phyloP scores from a whole-genome alignment of 805 yeast genomes.

The Teunomyces atbi region DNA sequence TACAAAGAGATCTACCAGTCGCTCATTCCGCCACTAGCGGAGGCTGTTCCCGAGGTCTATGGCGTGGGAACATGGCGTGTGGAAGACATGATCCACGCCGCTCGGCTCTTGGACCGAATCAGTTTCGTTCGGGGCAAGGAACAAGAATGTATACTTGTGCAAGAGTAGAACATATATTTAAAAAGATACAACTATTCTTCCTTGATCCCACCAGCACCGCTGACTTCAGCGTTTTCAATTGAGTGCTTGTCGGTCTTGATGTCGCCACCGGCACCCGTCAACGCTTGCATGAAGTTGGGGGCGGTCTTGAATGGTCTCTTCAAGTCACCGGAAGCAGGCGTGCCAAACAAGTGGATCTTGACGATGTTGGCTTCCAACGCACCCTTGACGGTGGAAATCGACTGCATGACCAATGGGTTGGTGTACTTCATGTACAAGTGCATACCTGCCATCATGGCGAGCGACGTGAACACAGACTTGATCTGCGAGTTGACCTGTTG shows the following conservation, averaged over 20 bases:
- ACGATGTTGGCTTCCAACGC: slow-evolving; percentile 89
- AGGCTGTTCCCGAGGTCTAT: slow-evolving; percentile 58
- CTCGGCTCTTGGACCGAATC: slow-evolving; percentile 49
- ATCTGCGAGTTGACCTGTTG: slow-evolving; percentile 77
- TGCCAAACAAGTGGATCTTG: slow-evolving; percentile 83
- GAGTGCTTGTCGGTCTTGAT: slow-evolving; percentile 84
- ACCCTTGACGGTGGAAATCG: slow-evolving; percentile 83
- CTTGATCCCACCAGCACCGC: slow-evolving; percentile 87
- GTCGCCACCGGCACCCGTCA: slow-evolving; percentile 59
- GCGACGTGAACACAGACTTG: slow-evolving; percentile 80
- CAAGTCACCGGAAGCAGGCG: slow-evolving; percentile 82
- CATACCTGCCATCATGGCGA: slow-evolving; percentile 98
- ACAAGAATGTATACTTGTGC: slow-evolving; percentile 42
- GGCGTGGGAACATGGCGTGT: slow-evolving; percentile 50
- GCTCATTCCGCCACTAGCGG: slow-evolving; percentile 47
- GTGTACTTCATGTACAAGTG: slow-evolving; percentile 96
- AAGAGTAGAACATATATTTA: neutral
- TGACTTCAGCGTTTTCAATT: slow-evolving; percentile 76
- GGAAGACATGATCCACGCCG: slow-evolving; percentile 48
- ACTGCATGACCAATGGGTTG: slow-evolving; percentile 94
- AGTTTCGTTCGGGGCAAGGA: slow-evolving; percentile 48
- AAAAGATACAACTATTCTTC: slow-evolving; percentile 53
- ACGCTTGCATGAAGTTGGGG: slow-evolving; percentile 48
- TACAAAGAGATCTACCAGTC: slow-evolving; percentile 53
- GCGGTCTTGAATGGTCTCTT: slow-evolving; percentile 96